Evolutionary conservation across 2,329 filamentous ascomycete species (phyloP).

Genomic region (Dothideomycetes sp.): DNA sequence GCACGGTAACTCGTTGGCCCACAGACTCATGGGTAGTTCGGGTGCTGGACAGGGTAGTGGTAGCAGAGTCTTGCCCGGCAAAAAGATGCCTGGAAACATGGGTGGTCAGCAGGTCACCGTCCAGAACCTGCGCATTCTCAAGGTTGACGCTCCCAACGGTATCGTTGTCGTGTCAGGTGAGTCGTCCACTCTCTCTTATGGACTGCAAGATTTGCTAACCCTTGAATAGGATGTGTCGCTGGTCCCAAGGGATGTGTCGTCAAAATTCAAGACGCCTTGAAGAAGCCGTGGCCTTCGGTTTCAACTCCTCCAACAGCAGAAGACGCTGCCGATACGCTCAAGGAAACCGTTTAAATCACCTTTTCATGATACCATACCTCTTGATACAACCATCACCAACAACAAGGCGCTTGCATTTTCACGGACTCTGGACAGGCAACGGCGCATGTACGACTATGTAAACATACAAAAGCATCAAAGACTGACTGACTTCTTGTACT

Average conservation of each 20-base stretch:
- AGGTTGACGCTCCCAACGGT: constrained; percentile 78
- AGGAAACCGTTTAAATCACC: constrained; percentile 6
- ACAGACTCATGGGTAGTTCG: constrained; percentile 82
- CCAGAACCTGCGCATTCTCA: constrained; percentile 82
- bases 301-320: constrained; percentile 13
- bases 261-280: constrained; percentile 79
- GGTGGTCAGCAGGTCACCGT: constrained; percentile 79
- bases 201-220: neutral
- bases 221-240: constrained; percentile 54
- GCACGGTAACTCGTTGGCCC: constrained; percentile 92
- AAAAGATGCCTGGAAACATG: constrained; percentile 98
- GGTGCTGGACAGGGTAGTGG: constrained; percentile 87
- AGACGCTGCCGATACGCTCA: constrained; percentile 8
- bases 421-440: constrained; percentile 1
- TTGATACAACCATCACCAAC: constrained; percentile 5
- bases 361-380: constrained; percentile 9
- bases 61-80: constrained; percentile 85
- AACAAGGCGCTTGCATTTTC: neutral
- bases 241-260: constrained; percentile 83
- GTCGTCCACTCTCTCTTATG: constrained; percentile 13
- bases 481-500: constrained; percentile 3
- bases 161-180: constrained; percentile 78
- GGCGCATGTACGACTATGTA: constrained; percentile 12
- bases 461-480: constrained; percentile 8
- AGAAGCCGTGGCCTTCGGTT: constrained; percentile 64